Percentiles rank a stretch among this genome's conserved stretches.
These are phyloP conservation scores for Arthroderma sp. DNA, from an alignment of 2,329 filamentous ascomycete genomes.

Conservation along the genomic window DNA sequence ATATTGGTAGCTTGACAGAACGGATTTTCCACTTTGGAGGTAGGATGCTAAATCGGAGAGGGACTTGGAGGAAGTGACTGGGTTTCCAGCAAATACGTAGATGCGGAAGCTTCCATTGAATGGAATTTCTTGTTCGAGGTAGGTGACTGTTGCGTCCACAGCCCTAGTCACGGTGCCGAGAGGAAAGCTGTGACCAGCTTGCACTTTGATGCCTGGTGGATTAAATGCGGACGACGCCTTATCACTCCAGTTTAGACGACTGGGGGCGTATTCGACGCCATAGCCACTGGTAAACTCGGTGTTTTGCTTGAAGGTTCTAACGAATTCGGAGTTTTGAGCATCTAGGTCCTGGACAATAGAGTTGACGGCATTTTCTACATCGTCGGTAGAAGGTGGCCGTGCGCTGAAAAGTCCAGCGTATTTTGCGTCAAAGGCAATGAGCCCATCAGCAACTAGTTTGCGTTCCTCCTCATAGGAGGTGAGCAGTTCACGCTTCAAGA, in stretches of 20 bases:
- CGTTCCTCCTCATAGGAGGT: slow-evolving; percentile 79
- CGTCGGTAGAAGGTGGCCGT: slow-evolving; percentile 56
- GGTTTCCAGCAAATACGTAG: slow-evolving; percentile 70
- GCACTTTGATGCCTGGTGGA: slow-evolving; percentile 50
- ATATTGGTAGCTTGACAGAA: slow-evolving; percentile 55
- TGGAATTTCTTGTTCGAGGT: slow-evolving; percentile 79
- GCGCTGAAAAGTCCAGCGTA: slow-evolving; percentile 86
- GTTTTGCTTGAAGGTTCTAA: slow-evolving; percentile 77
- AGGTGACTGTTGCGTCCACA: slow-evolving; percentile 76
- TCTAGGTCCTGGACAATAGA: slow-evolving; percentile 12
- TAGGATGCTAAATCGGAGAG: slow-evolving; percentile 56
- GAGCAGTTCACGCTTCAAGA: slow-evolving; percentile 61
- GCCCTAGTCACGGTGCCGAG: slow-evolving; percentile 75
- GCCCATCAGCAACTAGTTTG: slow-evolving; percentile 67
- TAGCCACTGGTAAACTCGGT: slow-evolving; percentile 92
- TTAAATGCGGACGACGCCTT: slow-evolving; percentile 58
- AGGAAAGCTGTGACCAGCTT: slow-evolving; percentile 61
- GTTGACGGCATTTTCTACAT: slow-evolving; percentile 54
- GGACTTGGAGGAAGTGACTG: slow-evolving; percentile 45
- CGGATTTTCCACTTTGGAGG: slow-evolving; percentile 53
- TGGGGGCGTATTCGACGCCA: slow-evolving; percentile 72
- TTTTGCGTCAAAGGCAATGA: slow-evolving; percentile 74
- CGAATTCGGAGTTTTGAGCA: slow-evolving; percentile 49
- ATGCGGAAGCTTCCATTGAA: slow-evolving; percentile 79
- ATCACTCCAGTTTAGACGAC: slow-evolving; percentile 74